These are phyloP conservation scores for Lichtheimia ramosa DNA, from an alignment of 371 early-diverging fungal species.

Conservation along the genomic window DNA sequence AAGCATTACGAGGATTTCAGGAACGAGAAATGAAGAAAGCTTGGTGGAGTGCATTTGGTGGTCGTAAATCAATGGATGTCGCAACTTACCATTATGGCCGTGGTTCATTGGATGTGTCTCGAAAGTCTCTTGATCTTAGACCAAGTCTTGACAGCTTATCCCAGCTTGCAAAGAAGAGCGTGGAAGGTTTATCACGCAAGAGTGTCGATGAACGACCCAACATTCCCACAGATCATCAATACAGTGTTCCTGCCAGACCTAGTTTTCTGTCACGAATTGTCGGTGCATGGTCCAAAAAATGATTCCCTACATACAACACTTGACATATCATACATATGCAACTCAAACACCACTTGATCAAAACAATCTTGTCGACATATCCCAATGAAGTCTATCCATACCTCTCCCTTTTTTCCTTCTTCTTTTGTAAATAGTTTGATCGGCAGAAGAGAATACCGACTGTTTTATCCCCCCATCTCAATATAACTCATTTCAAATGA, in stretches of 20 bases:
- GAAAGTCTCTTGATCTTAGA: slow-evolving; percentile 33
- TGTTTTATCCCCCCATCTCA: no score
- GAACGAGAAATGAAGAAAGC: slow-evolving; percentile 33
- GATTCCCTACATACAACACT: slow-evolving; percentile 4
- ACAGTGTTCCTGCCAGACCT: slow-evolving; percentile 9
- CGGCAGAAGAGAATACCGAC: no score
- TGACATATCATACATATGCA: background rate
- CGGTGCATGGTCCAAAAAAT: slow-evolving; percentile 31
- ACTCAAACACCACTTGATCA: background rate
- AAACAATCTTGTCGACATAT: background rate
- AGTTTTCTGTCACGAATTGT: slow-evolving; percentile 35
- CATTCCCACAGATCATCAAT: slow-evolving; percentile 15
- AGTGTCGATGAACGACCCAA: slow-evolving; percentile 17
- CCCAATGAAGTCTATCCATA: background rate
- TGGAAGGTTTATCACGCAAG: slow-evolving; percentile 17
- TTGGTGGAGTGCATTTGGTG: slow-evolving; percentile 37
- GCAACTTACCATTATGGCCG: slow-evolving; percentile 17
- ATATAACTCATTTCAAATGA: no score
- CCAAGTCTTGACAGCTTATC: slow-evolving; percentile 30
- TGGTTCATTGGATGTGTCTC: slow-evolving; percentile 17
- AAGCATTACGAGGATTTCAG: slow-evolving; percentile 28
- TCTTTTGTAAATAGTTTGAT: background rate
- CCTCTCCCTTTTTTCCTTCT: background rate
- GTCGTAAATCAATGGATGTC: slow-evolving; percentile 28
- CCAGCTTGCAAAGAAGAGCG: slow-evolving; percentile 24